These are phyloP conservation scores for Ceratocystis lukuohia DNA, from an alignment of 2,329 filamentous ascomycete species.

Conservation along the genomic window DNA sequence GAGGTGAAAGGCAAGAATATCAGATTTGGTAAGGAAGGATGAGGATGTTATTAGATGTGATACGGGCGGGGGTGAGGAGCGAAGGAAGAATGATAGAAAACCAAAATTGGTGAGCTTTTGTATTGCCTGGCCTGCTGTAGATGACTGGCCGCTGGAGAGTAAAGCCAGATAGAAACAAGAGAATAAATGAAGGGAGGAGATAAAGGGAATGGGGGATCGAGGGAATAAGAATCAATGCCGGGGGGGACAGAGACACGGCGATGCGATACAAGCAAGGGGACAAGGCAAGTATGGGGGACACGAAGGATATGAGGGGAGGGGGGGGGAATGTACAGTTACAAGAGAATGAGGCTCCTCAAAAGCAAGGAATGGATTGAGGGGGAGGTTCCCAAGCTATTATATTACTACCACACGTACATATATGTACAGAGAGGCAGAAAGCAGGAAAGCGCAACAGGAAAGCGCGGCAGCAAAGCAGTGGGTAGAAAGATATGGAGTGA, in stretches of 20 bases:
- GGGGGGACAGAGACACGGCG: not conserved
- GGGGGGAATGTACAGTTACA: not conserved
- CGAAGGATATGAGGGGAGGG: not conserved
- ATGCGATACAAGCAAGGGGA: not conserved
- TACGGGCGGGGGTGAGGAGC: not conserved
- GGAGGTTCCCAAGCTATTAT: not conserved
- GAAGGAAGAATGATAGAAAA: not conserved
- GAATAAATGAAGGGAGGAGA: not conserved
- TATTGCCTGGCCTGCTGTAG: not conserved
- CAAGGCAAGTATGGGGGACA: no score
- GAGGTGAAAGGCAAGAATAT: not conserved
- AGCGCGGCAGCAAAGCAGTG: no score
- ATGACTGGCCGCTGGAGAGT: not conserved
- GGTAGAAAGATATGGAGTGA: not conserved
- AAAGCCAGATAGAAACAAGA: not conserved
- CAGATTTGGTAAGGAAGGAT: not conserved
- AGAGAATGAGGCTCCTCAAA: not conserved
- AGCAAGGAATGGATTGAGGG: not conserved
- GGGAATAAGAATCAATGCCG: not conserved
- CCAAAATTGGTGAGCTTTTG: not conserved
- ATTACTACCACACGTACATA: no score
- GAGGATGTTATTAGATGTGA: constrained; percentile 3
- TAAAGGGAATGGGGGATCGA: not conserved
- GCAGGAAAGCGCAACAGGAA: no score
- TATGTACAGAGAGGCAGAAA: not conserved